phyloP scores from a whole-genome alignment of 2,329 filamentous ascomycete species.

The Alternaria infectoria region DNA sequence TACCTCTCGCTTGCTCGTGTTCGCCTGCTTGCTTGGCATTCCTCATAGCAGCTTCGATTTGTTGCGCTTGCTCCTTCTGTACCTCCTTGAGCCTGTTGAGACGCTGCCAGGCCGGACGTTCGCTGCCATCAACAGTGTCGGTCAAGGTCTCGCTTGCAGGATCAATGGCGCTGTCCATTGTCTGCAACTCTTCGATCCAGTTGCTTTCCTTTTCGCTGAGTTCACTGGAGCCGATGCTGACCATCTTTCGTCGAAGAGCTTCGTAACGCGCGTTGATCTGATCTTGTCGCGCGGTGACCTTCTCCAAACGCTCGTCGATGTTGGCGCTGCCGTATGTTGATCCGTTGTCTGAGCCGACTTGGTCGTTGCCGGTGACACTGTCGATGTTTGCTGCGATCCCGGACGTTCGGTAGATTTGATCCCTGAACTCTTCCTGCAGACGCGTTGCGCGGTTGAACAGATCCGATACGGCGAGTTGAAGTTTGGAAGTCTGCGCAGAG shows the following conservation, averaged over 20 bases:
- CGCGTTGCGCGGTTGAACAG: slow-evolving; percentile 74
- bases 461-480: slow-evolving; percentile 74
- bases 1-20: slow-evolving; percentile 14
- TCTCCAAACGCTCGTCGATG: slow-evolving; percentile 65
- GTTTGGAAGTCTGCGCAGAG: slow-evolving; percentile 70
- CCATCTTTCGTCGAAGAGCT: slow-evolving; percentile 59
- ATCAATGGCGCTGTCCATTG: slow-evolving; percentile 50
- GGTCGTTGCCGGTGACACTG: slow-evolving; percentile 66
- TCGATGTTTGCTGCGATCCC: slow-evolving; percentile 72
- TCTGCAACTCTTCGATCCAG: slow-evolving; percentile 64
- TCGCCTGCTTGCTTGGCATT: slow-evolving; percentile 20
- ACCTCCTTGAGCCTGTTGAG: slow-evolving; percentile 63
- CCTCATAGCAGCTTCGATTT: slow-evolving; percentile 29
- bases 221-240: slow-evolving; percentile 58
- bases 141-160: slow-evolving; percentile 33
- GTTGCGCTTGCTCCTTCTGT: slow-evolving; percentile 56
- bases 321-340: slow-evolving; percentile 59
- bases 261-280: slow-evolving; percentile 67
- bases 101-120: slow-evolving; percentile 57
- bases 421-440: slow-evolving; percentile 69
- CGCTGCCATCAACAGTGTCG: slow-evolving; percentile 39
- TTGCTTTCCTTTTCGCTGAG: slow-evolving; percentile 68
- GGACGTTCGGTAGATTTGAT: slow-evolving; percentile 70
- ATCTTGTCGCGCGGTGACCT: slow-evolving; percentile 63
- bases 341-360: slow-evolving; percentile 50